Percentiles rank a stretch among this genome's conserved stretches.
phyloP scores from a whole-genome alignment of 805 yeast genomes.

The Yamadazyma philogaea region DNA sequence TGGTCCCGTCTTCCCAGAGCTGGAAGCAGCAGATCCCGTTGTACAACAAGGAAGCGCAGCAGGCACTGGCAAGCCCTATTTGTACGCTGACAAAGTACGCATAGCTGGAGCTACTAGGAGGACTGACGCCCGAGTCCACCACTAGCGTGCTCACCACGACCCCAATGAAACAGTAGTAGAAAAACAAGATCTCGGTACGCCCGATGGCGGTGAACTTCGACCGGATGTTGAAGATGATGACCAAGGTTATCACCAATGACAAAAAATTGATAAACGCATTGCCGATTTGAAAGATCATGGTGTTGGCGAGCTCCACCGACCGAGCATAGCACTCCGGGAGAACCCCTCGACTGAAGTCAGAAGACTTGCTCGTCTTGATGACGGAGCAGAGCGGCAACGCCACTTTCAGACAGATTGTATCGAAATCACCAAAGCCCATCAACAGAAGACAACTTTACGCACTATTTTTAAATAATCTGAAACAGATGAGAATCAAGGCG shows the following conservation, averaged over 20 bases:
- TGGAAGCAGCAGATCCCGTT: conserved; percentile 84
- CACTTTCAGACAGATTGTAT: conserved; percentile 57
- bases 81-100: conserved; percentile 84
- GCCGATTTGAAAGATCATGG: conserved; percentile 85
- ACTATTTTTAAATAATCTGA: background rate
- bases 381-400: conserved; percentile 81
- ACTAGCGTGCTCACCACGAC: conserved; percentile 65
- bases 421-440: conserved; percentile 70
- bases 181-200: conserved; percentile 75
- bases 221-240: conserved; percentile 74
- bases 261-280: conserved; percentile 83
- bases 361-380: conserved; percentile 49
- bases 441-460: background rate
- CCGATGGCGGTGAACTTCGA: conserved; percentile 94
- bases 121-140: conserved; percentile 90
- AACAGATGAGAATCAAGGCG: background rate
- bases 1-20: conserved; percentile 93
- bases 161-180: conserved; percentile 58
- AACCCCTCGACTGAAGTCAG: conserved; percentile 52
- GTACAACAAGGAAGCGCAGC: conserved; percentile 64
- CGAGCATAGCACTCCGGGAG: conserved; percentile 80
- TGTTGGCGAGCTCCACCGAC: conserved; percentile 83
- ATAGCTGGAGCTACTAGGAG: conserved; percentile 73
- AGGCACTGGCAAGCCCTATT: conserved; percentile 66
- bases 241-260: conserved; percentile 57